Conservation (phyloP, 805 yeast species). For the Lipomyces mesembrius region DNA sequence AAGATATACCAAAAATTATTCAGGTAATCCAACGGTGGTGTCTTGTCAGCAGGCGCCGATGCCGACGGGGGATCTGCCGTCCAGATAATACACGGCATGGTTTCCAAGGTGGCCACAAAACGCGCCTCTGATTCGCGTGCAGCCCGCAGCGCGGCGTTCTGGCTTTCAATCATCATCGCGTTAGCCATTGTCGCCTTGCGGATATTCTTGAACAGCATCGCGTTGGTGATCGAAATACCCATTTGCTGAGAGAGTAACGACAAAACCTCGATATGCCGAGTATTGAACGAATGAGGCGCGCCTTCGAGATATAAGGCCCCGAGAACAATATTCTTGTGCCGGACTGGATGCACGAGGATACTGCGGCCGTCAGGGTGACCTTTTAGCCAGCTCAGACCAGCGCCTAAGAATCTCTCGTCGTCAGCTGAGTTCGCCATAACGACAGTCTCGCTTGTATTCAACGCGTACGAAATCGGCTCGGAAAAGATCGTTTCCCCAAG, state of each 20-base stretch:
- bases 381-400: conserved; percentile 25
- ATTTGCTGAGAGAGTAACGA: conserved; percentile 37
- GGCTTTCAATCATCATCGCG: conserved; percentile 37
- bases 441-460: conserved; percentile 32
- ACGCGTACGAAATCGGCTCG: conserved; percentile 26
- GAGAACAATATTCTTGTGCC: conserved; percentile 30
- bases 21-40: conserved; percentile 27
- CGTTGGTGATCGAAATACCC: conserved; percentile 39
- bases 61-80: conserved; percentile 30
- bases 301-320: conserved; percentile 39
- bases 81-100: conserved; percentile 40
- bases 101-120: conserved; percentile 37
- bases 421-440: conserved; percentile 27
- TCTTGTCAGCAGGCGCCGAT: background rate
- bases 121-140: conserved; percentile 38
- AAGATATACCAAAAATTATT: conserved; percentile 36
- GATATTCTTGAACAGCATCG: conserved; percentile 35
- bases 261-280: conserved; percentile 37
- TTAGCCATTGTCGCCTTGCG: conserved; percentile 39
- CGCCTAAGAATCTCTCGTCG: conserved; percentile 30
- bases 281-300: conserved; percentile 36
- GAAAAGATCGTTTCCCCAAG: conserved; percentile 15
- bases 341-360: conserved; percentile 35
- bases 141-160: conserved; percentile 32
- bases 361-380: conserved; percentile 34